Base-by-base conservation (phyloP, 371 early-diverging fungal species). In the Mortierella sp. region DNA sequence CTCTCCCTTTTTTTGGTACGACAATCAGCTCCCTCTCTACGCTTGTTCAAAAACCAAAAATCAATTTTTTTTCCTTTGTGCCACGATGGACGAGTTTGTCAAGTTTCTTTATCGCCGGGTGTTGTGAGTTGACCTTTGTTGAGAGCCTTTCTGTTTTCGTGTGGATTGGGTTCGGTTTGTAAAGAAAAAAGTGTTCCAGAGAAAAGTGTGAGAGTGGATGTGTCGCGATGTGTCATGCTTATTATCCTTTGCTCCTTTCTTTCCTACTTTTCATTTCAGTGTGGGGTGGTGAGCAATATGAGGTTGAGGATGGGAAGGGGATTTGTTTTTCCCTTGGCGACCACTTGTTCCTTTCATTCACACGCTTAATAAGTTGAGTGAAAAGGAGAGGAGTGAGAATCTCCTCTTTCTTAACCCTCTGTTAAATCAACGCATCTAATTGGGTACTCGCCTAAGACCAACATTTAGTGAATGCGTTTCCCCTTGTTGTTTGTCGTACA, bases 401-500 rank as follows among this genome's bases (percentile, higher is more conserved):
- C 68, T 65, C 65, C 10, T 38, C 60, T 8, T 8, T 41, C 21
- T 32, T 14, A 3, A 8, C 24, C 0, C 38, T 8, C 16, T 11
- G 8, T 3, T 35, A 38, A 65, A 35, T 2, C 24, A 35, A 38
- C 41, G 41, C 65, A 65, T 65, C 24, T 3, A 41, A 21, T 38
- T 8, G 65, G 35, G 63, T 24, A 0, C 54, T 12, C 7, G 44
- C 2, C 21, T 38, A 24, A 65, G 21, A 24, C 12, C 35, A 18
- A 38, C 21, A 21, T 21, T 8, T 18, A 68, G 43, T 7, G 43
- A 60, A 32, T 60, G 63, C 11, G 10, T 27, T 7, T 68, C 41
- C 38, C 41, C 38, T 10, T 68, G 24, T 35, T 68, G 68, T 68
- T 68, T 68, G 68, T 68, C 68, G 35, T 21, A 68, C 68, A 68